A percentile compares a stretch with the other conserved stretches of the same genome.
Evolutionary conservation across 2,329 filamentous ascomycete species (phyloP).

Genomic region (Lasiodiplodia hormozganensis): DNA sequence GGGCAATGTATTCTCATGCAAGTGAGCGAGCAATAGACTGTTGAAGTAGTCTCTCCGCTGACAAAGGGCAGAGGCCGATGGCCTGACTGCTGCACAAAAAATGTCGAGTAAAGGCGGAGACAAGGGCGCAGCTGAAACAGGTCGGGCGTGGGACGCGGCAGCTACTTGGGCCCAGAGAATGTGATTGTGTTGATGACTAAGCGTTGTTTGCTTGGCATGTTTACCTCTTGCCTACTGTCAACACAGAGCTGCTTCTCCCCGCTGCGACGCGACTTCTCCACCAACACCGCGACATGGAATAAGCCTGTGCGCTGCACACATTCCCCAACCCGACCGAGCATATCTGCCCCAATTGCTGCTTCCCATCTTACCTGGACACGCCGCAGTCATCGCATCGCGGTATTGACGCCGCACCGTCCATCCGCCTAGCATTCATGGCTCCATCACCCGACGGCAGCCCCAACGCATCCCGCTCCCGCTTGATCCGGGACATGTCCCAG

Average conservation of each 20-base stretch:
- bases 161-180: not conserved
- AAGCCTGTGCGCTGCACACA: conserved; percentile 5
- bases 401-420: conserved; percentile 2
- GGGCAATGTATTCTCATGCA: too few relatives aligned
- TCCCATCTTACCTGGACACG: conserved; percentile 17
- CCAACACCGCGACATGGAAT: conserved; percentile 26
- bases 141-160: not conserved
- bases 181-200: conserved; percentile 5
- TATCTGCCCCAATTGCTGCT: conserved; percentile 15
- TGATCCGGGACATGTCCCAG: conserved; percentile 45
- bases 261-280: conserved; percentile 28
- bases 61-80: too few relatives aligned
- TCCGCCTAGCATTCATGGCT: conserved; percentile 38
- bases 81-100: too few relatives aligned
- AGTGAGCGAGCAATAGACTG: not conserved
- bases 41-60: not conserved
- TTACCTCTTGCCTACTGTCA: conserved; percentile 22
- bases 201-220: conserved; percentile 24
- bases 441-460: conserved; percentile 41
- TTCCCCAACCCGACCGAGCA: not conserved
- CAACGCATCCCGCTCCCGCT: conserved; percentile 47
- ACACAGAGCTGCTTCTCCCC: conserved; percentile 19
- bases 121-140: not conserved
- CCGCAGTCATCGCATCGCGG: conserved; percentile 3
- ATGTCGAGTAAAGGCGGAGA: too few relatives aligned